Evolutionary conservation across 208 protist genomes (phyloP).

Genomic region (Trypanosoma lewisi): DNA sequence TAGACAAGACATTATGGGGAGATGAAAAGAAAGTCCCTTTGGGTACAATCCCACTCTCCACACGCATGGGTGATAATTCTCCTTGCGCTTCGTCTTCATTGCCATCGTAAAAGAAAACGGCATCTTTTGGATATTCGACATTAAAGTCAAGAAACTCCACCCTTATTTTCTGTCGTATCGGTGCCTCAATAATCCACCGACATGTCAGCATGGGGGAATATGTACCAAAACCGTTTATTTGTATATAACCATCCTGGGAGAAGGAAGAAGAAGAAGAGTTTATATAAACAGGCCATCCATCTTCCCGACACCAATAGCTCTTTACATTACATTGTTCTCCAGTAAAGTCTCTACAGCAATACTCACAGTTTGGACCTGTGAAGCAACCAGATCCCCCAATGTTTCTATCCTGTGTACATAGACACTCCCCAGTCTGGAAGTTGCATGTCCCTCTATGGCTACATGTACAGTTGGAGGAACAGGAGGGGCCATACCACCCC

Average conservation of each 20-base stretch:
- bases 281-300: conserved; percentile 28
- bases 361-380: conserved; percentile 56
- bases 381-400: conserved; percentile 50
- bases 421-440: conserved; percentile 41
- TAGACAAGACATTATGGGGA: conserved; percentile 23
- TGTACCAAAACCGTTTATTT: too few species aligned
- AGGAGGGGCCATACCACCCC: conserved; percentile 78
- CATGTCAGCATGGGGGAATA: too few species aligned
- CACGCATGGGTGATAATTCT: conserved; percentile 22
- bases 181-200: conserved; percentile 50
- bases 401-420: conserved; percentile 37
- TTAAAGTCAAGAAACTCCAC: conserved; percentile 50
- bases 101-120: conserved; percentile 48
- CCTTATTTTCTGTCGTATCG: conserved; percentile 25
- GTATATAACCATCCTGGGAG: conserved; percentile 37
- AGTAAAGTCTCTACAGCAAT: conserved; percentile 63
- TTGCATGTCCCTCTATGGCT: conserved; percentile 56
- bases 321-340: conserved; percentile 53
- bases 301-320: conserved; percentile 77
- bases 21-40: conserved; percentile 24
- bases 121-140: conserved; percentile 36
- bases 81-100: background rate
- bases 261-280: too few species aligned
- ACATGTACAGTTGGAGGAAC: conserved; percentile 61
- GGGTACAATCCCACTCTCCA: conserved; percentile 15